Base-by-base conservation (phyloP, 2,329 filamentous ascomycete species). In the Mollisiaceae sp. region DNA sequence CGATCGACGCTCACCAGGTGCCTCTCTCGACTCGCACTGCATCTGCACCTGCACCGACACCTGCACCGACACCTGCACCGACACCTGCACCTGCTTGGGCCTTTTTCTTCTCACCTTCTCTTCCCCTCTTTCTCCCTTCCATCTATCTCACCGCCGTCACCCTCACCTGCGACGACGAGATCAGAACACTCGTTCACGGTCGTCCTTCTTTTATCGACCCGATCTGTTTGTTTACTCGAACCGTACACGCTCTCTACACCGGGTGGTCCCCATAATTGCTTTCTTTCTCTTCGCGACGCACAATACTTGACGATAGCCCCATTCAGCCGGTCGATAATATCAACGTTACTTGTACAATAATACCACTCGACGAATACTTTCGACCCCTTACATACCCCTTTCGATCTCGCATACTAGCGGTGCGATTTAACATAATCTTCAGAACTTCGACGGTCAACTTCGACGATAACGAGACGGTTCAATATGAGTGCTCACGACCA, bases 401-500 rank as follows among this genome's bases (percentile, higher is more conserved):
- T 32, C 50, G 11, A 54, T 54, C 50, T 47, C 50, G 52, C 60
- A 62, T 57, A 52, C 43, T n/a, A 59, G 41, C n/a, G 32, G 55
- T 43, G 39, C n/a, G 41, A 55, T 50, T 50, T 59, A 22, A 36
- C 41, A 57, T 57, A 57, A 39, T 57, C 36, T 57, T 57, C 55
- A 57, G 39, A 22, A 15, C 22, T 35, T n/a, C 22, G 32, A 12
- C 14, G 11, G 20, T 39, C 36, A 9, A 50, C 35, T 38, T 56
- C 41, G 35, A 63, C 56, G 35, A 35, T 41, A 27, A 43, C 47
- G 22, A 47, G 35, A 62, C 61, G 70, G 20, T 47, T 63, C 63
- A 75, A 75, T 70, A 70, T 71, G 68, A 14, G n/a, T 24, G 69
- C 62, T 62, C 73, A 73, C 59, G 59, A 69, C 60, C 71, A 71